These are phyloP conservation scores for Leishmania tropica DNA, from an alignment of 208 protist species.

Conservation along the genomic window DNA sequence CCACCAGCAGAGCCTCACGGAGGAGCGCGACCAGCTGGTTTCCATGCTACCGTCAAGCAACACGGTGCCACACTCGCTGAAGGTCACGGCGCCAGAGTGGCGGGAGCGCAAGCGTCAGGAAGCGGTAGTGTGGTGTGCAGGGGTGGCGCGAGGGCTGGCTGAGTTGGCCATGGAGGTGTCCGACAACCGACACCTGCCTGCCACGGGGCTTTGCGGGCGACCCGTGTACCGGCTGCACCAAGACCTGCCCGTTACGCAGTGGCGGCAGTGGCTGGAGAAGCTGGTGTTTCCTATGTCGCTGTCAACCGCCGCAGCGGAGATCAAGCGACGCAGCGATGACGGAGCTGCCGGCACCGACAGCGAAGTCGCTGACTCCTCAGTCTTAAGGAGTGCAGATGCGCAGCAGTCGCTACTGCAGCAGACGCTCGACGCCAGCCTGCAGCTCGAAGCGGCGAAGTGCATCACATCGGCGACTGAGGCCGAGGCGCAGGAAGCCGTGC, in stretches of 20 bases:
- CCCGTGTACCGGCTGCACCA: slow-evolving; percentile 59
- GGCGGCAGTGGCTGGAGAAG: slow-evolving; percentile 63
- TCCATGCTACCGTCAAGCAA: background rate
- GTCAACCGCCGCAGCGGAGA: slow-evolving; percentile 5
- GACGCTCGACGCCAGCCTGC: background rate
- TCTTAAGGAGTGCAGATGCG: background rate
- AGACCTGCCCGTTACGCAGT: slow-evolving; percentile 72
- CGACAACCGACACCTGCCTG: slow-evolving; percentile 64
- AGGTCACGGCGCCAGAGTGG: background rate
- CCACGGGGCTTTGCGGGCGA: slow-evolving; percentile 30
- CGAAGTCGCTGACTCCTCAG: background rate
- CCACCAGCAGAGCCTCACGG: slow-evolving; percentile 18
- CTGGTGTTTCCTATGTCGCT: slow-evolving; percentile 37
- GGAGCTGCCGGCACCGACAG: slow-evolving; percentile 1
- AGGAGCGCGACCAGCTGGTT: slow-evolving; percentile 7
- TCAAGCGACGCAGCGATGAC: slow-evolving; percentile 11
- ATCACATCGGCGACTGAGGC: slow-evolving; percentile 3
- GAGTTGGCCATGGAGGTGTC: slow-evolving; percentile 76
- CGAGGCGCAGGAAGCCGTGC: slow-evolving; percentile 8
- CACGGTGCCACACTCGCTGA: background rate
- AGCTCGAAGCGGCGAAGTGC: slow-evolving; percentile 14
- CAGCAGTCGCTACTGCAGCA: slow-evolving; percentile 5
- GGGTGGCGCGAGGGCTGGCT: slow-evolving; percentile 49
- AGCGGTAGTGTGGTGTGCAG: slow-evolving; percentile 39
- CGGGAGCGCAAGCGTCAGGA: slow-evolving; percentile 7